phyloP scores from a whole-genome alignment of 345 rosid species.

The Euclidium syriacum region DNA sequence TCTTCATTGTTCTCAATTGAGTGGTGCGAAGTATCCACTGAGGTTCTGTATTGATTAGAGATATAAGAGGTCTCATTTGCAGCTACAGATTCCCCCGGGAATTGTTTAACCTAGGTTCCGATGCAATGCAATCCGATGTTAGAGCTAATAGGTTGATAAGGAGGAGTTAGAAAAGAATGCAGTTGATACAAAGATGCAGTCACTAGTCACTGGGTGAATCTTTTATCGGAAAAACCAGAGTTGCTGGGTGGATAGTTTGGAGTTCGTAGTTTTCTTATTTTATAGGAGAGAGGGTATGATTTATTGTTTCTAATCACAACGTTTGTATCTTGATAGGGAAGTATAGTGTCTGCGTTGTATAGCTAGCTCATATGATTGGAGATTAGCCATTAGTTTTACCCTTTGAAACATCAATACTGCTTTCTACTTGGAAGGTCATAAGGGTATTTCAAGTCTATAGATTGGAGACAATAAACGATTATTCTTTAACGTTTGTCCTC shows the following conservation, averaged over 20 bases:
- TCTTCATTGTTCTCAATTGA: neutral
- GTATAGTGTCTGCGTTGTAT: neutral
- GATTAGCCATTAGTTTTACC: neutral
- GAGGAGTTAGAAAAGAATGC: slow-evolving; percentile 5
- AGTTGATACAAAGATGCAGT: neutral
- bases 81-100: neutral
- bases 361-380: slow-evolving; percentile 2
- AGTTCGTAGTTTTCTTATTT: neutral
- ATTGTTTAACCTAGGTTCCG: neutral
- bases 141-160: neutral
- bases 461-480: neutral
- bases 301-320: neutral
- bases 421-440: neutral
- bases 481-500: neutral
- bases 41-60: neutral
- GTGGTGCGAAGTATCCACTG: neutral
- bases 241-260: neutral
- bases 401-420: neutral
- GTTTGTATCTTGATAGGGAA: neutral
- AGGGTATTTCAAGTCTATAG: neutral
- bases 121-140: neutral
- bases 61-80: neutral
- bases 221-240: neutral
- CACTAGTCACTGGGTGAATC: neutral
- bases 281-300: neutral